A percentile compares a stretch with the other conserved stretches of the same genome.
Conservation (phyloP, 176 grass and related monocot genomes). For the Musa itinerans region DNA sequence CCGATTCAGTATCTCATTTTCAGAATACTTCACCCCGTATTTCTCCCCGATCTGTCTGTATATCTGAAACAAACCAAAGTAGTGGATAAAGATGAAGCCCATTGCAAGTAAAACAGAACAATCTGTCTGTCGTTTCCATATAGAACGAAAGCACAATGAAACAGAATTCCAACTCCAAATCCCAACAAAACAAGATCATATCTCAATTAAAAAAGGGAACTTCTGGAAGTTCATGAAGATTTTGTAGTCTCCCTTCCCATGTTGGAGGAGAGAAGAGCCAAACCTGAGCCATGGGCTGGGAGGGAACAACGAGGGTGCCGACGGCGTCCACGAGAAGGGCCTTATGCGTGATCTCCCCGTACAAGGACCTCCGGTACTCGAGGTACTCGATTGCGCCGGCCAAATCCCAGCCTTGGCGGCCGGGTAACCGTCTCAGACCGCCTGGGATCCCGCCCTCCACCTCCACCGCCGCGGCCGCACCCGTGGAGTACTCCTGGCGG, state of each 20-base stretch:
- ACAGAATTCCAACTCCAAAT: not conserved
- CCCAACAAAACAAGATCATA: not conserved
- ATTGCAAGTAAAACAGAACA: not conserved
- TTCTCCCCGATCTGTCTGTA: conserved; percentile 76
- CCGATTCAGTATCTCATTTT: conserved; percentile 73
- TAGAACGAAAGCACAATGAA: not conserved
- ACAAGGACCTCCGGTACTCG: conserved; percentile 79
- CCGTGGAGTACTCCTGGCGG: conserved; percentile 18
- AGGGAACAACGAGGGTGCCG: conserved; percentile 78
- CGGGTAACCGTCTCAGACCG: not conserved
- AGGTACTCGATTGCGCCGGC: conserved; percentile 70
- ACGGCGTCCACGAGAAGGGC: conserved; percentile 89
- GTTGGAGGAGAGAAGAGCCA: not conserved
- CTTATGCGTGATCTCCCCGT: conserved; percentile 93
- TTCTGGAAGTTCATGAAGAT: not conserved
- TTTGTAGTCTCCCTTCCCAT: not conserved
- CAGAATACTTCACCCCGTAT: conserved; percentile 80
- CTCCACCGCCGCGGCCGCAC: conserved; percentile 17
- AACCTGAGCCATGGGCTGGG: conserved; percentile 96
- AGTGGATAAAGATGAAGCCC: no score
- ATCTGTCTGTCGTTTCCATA: not conserved
- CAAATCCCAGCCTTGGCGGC: conserved; percentile 36
- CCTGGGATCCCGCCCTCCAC: not conserved
- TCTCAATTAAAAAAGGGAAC: not conserved
- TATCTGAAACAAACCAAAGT: conserved; percentile 19